phyloP scores from a whole-genome alignment of 371 early-diverging fungal genomes.

The Mortierella sp. region DNA sequence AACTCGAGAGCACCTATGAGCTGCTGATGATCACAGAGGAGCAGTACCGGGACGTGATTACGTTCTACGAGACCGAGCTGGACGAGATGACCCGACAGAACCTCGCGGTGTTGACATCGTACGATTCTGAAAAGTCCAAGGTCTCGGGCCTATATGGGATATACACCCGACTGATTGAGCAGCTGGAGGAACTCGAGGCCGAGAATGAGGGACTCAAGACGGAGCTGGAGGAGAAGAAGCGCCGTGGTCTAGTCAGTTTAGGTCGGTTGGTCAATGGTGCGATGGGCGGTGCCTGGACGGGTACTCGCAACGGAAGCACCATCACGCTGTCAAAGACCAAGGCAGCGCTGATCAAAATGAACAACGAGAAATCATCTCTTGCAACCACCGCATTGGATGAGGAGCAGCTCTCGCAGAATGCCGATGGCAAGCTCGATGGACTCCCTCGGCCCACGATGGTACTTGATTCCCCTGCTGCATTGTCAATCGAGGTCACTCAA shows the following conservation, averaged over 20 bases:
- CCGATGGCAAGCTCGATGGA: conserved; percentile 16
- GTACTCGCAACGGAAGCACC: conserved; percentile 34
- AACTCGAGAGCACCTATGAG: conserved; percentile 69
- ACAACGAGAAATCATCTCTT: conserved; percentile 17
- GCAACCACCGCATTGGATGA: conserved; percentile 27
- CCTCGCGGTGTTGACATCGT: conserved; percentile 45
- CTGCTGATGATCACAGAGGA: conserved; percentile 70
- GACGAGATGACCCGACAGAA: conserved; percentile 63
- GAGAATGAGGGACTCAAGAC: conserved; percentile 58
- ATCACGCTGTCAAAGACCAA: conserved; percentile 34
- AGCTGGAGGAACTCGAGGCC: conserved; percentile 56
- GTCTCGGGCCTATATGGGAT: conserved; percentile 41
- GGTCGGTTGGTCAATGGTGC: conserved; percentile 51
- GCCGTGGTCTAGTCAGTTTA: conserved; percentile 46
- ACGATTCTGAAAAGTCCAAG: conserved; percentile 57
- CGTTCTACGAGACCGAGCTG: conserved; percentile 66
- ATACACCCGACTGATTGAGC: conserved; percentile 52
- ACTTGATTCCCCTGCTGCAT: conserved; percentile 11
- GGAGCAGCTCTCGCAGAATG: conserved; percentile 21
- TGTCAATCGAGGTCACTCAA: neutral
- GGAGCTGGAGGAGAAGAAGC: conserved; percentile 54
- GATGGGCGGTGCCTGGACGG: conserved; percentile 52
- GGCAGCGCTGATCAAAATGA: conserved; percentile 19
- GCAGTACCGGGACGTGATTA: conserved; percentile 65
- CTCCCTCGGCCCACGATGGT: conserved; percentile 42